Conservation (phyloP, 768 basidiomycete species). For the Mycena capillaripes region DNA sequence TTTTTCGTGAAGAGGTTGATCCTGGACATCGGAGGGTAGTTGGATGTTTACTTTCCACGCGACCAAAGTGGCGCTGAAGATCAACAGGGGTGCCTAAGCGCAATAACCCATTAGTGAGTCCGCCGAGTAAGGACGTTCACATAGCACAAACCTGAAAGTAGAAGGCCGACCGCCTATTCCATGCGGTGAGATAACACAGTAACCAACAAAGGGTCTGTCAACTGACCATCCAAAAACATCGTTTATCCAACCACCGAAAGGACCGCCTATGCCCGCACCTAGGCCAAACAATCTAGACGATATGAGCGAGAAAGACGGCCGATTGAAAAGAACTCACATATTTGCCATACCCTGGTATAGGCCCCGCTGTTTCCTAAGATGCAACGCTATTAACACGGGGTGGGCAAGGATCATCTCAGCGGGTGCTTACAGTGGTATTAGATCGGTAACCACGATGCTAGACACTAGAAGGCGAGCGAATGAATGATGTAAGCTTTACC, state of each 20-base stretch:
- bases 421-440: constrained; percentile 84
- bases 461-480: constrained; percentile 65
- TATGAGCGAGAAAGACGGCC: constrained; percentile 32
- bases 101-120: constrained; percentile 30
- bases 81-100: constrained; percentile 79
- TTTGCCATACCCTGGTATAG: constrained; percentile 94
- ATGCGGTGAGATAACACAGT: constrained; percentile 34
- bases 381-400: constrained; percentile 12
- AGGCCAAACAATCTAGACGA: constrained; percentile 80
- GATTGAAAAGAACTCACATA: constrained; percentile 62
- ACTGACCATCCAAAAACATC: constrained; percentile 89
- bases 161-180: constrained; percentile 85
- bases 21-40: constrained; percentile 76
- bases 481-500: constrained; percentile 43
- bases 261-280: constrained; percentile 86
- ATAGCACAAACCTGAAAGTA: constrained; percentile 76
- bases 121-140: constrained; percentile 35
- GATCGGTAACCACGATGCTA: constrained; percentile 87
- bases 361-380: constrained; percentile 82
- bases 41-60: constrained; percentile 83
- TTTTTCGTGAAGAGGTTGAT: constrained; percentile 71
- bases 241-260: constrained; percentile 87
- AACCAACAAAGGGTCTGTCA: constrained; percentile 14
- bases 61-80: constrained; percentile 80
- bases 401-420: constrained; percentile 15